Evolutionary conservation across 2,329 filamentous ascomycete genomes (phyloP).

Genomic region (Corniculantispora saksenae): DNA sequence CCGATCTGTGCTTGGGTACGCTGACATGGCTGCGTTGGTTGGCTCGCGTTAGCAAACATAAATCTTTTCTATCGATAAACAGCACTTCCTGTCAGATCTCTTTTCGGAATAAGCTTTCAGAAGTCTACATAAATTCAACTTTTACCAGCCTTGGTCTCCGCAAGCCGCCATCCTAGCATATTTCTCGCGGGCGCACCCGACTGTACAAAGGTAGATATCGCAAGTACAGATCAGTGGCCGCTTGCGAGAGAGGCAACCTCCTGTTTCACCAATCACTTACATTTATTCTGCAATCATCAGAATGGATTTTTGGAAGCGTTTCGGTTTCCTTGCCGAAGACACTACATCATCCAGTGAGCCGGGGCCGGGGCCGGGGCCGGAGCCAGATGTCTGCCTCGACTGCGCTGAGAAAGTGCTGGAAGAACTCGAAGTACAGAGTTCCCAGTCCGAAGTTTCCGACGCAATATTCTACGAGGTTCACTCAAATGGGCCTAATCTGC

Average conservation of each 20-base stretch:
- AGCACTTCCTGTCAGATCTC: not conserved
- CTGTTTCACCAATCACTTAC: not conserved
- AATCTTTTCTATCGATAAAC: not conserved
- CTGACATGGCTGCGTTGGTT: not conserved
- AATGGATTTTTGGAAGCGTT: not conserved
- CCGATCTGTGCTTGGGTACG: not conserved
- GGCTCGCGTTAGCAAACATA: not conserved
- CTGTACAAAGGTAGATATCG: too few species aligned
- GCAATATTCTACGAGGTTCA: not conserved
- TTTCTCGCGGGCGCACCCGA: not conserved
- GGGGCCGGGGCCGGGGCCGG: too few species aligned
- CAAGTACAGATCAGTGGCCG: not conserved
- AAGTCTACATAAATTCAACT: not conserved
- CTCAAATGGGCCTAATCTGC: not conserved
- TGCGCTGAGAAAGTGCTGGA: not conserved
- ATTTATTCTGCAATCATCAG: not conserved
- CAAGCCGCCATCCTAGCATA: not conserved
- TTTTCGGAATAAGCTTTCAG: not conserved
- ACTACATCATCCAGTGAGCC: not conserved
- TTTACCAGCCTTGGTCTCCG: not conserved
- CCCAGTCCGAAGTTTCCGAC: not conserved
- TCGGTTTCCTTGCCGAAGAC: not conserved
- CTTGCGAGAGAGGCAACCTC: too few species aligned
- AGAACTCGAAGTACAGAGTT: not conserved
- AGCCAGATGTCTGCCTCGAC: too few species aligned